Evolutionary conservation across 2,329 filamentous ascomycete genomes (phyloP).

Genomic region (Trichophyton rubrum): DNA sequence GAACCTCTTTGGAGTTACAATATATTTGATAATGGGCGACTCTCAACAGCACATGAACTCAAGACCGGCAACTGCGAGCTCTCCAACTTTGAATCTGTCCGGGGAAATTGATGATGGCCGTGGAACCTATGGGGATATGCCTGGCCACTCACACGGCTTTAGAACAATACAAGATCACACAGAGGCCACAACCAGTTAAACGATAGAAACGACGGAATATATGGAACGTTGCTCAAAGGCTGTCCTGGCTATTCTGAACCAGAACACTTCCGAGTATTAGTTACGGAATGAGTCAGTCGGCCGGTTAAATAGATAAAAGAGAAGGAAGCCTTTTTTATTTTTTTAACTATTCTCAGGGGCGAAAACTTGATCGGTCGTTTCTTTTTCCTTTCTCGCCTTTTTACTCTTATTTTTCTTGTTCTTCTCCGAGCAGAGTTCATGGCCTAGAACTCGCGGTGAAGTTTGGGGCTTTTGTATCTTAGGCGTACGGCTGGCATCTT

Average conservation of each 20-base stretch:
- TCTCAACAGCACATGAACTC: not conserved
- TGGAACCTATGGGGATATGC: not conserved
- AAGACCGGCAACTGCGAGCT: not conserved
- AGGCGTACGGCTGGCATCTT: not conserved
- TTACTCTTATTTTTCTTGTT: not conserved
- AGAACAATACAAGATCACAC: not conserved
- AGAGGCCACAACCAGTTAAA: not conserved
- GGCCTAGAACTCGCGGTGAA: slow-evolving; percentile 2
- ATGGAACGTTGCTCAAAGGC: not conserved
- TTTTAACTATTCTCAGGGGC: not conserved
- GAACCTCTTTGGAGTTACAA: not conserved
- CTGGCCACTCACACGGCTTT: not conserved
- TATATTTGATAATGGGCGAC: not conserved
- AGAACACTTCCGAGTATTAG: not conserved
- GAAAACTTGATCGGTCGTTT: not conserved
- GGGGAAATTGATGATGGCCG: not conserved
- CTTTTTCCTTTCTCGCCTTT: not conserved
- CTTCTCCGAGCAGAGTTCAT: not conserved
- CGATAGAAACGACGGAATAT: not conserved
- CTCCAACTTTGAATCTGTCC: not conserved
- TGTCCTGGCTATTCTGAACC: not conserved
- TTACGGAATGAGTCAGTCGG: not conserved
- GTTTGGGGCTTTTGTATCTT: not conserved
- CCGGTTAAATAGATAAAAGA: not conserved
- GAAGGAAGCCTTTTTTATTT: not conserved